Percentiles rank a stretch among this genome's conserved stretches.
Evolutionary conservation across 2,329 filamentous ascomycete genomes (phyloP).

Genomic region (Scytalidium lignicola): DNA sequence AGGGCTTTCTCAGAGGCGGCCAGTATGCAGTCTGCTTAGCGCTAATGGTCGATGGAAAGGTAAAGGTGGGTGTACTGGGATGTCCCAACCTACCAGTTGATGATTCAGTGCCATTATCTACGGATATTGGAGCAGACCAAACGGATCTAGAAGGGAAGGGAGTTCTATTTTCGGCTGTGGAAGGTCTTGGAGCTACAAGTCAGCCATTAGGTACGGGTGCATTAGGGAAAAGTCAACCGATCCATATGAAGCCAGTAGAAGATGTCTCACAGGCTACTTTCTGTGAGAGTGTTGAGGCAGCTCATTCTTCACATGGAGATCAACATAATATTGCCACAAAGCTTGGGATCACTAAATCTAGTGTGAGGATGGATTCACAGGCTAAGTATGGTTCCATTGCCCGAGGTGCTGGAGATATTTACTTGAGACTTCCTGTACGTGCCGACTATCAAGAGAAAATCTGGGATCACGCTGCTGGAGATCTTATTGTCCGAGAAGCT

Average conservation of each 20-base stretch:
- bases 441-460: slow-evolving; percentile 97
- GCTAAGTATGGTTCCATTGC: slow-evolving; percentile 97
- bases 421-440: slow-evolving; percentile 80
- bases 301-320: slow-evolving; percentile 84
- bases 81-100: slow-evolving; percentile 93
- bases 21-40: slow-evolving; percentile 96
- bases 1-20: slow-evolving; percentile 91
- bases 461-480: slow-evolving; percentile 96
- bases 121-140: slow-evolving; percentile 69
- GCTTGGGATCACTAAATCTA: slow-evolving; percentile 82
- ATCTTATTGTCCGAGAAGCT: slow-evolving; percentile 89
- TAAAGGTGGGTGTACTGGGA: slow-evolving; percentile 89
- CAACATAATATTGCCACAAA: slow-evolving; percentile 78
- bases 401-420: slow-evolving; percentile 88
- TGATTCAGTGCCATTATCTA: slow-evolving; percentile 65
- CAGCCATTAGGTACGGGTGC: slow-evolving; percentile 59
- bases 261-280: slow-evolving; percentile 80
- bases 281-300: slow-evolving; percentile 94
- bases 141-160: slow-evolving; percentile 71
- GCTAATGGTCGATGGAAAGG: slow-evolving; percentile 86
- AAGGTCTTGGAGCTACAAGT: slow-evolving; percentile 74
- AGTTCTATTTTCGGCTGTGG: slow-evolving; percentile 81
- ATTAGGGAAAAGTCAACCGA: slow-evolving; percentile 53
- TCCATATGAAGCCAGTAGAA: slow-evolving; percentile 72
- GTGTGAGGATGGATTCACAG: slow-evolving; percentile 94